Percentiles rank a stretch among this genome's conserved stretches.
Evolutionary conservation across 2,329 filamentous ascomycete genomes (phyloP).

Genomic region (Trichophyton verrucosum): DNA sequence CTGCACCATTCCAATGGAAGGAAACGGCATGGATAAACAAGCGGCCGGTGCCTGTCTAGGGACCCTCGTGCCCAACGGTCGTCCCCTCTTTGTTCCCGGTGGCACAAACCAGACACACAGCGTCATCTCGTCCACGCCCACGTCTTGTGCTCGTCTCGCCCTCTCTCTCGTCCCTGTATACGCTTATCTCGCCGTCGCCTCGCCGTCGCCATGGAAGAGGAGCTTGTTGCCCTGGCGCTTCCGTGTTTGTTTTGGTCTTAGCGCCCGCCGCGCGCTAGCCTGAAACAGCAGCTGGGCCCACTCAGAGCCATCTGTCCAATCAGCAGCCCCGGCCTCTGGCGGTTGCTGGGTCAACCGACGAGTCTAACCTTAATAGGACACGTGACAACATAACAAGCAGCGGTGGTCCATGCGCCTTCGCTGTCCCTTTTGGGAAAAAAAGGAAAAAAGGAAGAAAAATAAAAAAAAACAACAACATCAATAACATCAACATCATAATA

Average conservation of each 20-base stretch:
- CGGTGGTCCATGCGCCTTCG: background rate
- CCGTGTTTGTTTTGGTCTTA: slow-evolving; percentile 1
- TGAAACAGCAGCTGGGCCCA: background rate
- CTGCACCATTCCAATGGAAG: too few species aligned
- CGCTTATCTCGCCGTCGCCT: background rate
- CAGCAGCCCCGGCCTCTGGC: background rate
- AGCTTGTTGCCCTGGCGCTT: background rate
- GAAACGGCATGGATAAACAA: background rate
- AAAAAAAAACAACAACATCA: background rate
- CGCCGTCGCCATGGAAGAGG: background rate
- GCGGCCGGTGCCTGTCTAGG: background rate
- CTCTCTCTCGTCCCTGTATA: background rate
- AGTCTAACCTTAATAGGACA: slow-evolving; percentile 21
- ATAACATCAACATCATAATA: slow-evolving; percentile 1
- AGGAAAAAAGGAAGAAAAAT: background rate
- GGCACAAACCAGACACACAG: background rate
- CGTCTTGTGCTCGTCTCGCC: background rate
- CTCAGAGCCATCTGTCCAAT: background rate
- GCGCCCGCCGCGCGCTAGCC: background rate
- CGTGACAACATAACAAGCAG: slow-evolving; percentile 30
- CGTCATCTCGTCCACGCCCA: background rate
- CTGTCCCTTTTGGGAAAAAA: background rate
- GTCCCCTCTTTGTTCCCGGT: background rate
- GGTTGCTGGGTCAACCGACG: slow-evolving; percentile 16
- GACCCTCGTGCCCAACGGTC: background rate